A percentile compares a stretch with the other conserved stretches of the same genome.
Evolutionary conservation across 2,329 filamentous ascomycete genomes (phyloP).

Genomic region (Fusarium euwallaceae): DNA sequence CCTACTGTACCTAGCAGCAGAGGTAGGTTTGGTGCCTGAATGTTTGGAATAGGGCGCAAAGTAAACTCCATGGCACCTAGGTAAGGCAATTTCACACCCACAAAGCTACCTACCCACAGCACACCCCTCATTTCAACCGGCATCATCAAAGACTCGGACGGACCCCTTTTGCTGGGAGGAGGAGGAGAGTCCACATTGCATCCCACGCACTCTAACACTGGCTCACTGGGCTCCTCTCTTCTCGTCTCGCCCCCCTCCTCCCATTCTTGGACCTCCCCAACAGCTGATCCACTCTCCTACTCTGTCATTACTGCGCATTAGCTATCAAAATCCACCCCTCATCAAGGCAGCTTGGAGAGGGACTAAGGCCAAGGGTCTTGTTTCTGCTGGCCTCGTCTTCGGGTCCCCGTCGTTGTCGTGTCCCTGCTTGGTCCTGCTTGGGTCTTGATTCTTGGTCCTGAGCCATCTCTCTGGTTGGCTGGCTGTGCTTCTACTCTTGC

Average conservation of each 20-base stretch:
- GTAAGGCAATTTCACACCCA: constrained; percentile 27
- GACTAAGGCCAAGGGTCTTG: constrained; percentile 28
- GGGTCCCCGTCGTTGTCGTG: neutral
- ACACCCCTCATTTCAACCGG: constrained; percentile 41
- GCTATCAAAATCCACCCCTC: constrained; percentile 35
- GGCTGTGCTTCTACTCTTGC: neutral
- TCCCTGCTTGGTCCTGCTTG: neutral
- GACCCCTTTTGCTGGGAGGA: constrained; percentile 39
- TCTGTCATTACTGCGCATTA: constrained; percentile 16
- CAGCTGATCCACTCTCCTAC: constrained; percentile 27
- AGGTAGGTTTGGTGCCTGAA: constrained; percentile 34
- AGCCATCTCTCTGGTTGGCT: neutral
- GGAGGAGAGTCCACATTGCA: constrained; percentile 34
- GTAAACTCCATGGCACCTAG: constrained; percentile 21
- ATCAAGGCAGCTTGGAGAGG: constrained; percentile 29
- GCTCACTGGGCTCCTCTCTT: constrained; percentile 12
- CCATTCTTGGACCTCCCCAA: constrained; percentile 28
- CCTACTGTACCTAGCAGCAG: constrained; percentile 8
- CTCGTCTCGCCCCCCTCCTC: neutral
- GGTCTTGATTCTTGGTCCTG: neutral
- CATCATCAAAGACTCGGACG: constrained; percentile 35
- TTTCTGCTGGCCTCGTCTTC: constrained; percentile 8
- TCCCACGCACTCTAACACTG: constrained; percentile 42
- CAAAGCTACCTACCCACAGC: constrained; percentile 28
- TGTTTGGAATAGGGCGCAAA: constrained; percentile 29